A percentile compares a stretch with the other conserved stretches of the same genome.
phyloP scores from a whole-genome alignment of 1,284 basidiomycete genomes.

The Moesziomyces sp. region DNA sequence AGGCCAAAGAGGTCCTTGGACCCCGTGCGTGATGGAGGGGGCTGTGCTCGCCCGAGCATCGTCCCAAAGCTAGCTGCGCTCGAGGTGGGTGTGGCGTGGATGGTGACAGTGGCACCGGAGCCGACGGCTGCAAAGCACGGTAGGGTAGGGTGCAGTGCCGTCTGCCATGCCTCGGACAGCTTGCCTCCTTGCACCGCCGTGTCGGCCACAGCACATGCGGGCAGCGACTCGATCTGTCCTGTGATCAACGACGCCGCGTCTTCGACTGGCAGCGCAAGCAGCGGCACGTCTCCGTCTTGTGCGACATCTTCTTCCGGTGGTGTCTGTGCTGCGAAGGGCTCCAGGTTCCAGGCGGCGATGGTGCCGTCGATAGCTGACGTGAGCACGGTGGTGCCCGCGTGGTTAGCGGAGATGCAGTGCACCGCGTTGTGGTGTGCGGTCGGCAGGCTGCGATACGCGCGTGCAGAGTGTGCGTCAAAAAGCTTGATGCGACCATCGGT shows the following conservation, averaged over 20 bases:
- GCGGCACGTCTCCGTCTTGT: neutral
- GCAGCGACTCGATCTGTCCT: conserved; percentile 17
- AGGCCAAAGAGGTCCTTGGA: conserved; percentile 35
- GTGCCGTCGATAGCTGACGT: conserved; percentile 37
- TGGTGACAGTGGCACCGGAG: conserved; percentile 16
- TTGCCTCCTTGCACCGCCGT: neutral
- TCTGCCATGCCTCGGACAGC: conserved; percentile 43
- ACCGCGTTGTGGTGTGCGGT: conserved; percentile 30
- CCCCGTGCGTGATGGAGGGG: conserved; percentile 1
- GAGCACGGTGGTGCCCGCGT: conserved; percentile 5
- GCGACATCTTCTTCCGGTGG: neutral
- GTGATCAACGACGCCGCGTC: conserved; percentile 4
- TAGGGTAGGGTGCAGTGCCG: conserved; percentile 20
- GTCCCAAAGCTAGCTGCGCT: conserved; percentile 3
- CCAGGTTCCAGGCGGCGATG: conserved; percentile 33
- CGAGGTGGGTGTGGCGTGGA: conserved; percentile 15
- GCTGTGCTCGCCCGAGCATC: conserved; percentile 1
- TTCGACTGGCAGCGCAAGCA: conserved; percentile 18
- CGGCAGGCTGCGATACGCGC: conserved; percentile 5
- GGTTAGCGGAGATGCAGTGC: conserved; percentile 23
- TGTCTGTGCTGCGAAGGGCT: neutral
- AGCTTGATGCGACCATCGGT: conserved; percentile 19
- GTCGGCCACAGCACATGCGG: neutral
- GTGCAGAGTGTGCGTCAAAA: conserved; percentile 21
- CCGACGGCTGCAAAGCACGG: conserved; percentile 31